Base-by-base conservation (phyloP, 495 filamentous ascomycete genomes). In the Podospora fimiseda region DNA sequence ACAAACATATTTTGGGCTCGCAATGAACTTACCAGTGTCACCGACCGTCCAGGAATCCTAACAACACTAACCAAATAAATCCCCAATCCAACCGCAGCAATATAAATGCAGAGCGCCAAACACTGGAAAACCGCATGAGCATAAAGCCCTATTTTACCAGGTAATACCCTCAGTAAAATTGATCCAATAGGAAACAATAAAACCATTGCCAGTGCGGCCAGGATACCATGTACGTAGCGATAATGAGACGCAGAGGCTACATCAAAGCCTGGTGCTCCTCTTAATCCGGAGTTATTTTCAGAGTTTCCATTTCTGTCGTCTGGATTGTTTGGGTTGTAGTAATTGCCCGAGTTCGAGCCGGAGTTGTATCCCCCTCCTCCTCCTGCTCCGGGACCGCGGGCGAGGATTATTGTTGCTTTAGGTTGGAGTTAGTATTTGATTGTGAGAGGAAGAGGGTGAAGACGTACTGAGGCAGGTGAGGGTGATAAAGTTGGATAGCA, bases 51-150 rank as follows among this genome's bases (percentile, higher is more conserved):
- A 7, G 54, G 61, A 2, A 61, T 48, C 24, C 48, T 62, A 11
- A 68, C 63, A 2, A 49, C 58, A 24, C 22, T 74, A 58, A 68
- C 76, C 50, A 63, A 71, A 24, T 66, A 67, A 11, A 89, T 70
- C 4, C 86, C 86, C n/a, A 87, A 33, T 3, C 71, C 83, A 8
- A 81, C 69, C 1, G 80, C 86, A 3, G 74, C 71, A 14, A 85
- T 53, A 3, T 73, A 76, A 0, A 82, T 44, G 6, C 65, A 33
- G 21, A 79, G 67, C 9, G 79, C 72, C 1, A 85, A 51, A 1
- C 77, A 14, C 62, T 89, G 87, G n/a, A 79, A 59, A 0, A 58
- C 43, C 2, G 68, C 81, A 64, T 89, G 86, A 3, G 80, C 45
- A 24, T 60, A 57, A 8, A 68, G 50, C 1, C 62, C 43, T 13